A percentile compares a stretch with the other conserved stretches of the same genome.
Conservation (phyloP, 2,329 filamentous ascomycete genomes). For the Sporothrix curviconia region DNA sequence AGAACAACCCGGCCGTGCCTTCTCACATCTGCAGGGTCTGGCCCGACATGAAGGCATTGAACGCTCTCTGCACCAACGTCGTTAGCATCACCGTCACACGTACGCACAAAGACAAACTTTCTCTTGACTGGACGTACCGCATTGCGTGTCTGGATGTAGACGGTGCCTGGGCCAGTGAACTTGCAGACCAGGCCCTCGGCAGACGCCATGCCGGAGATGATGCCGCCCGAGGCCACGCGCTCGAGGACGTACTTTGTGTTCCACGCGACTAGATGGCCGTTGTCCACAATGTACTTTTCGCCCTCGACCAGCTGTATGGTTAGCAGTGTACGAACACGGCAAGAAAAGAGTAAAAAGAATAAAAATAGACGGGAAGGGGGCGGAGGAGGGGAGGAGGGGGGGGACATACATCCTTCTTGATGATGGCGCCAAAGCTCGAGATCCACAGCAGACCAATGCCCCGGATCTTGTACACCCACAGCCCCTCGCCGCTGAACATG, state of each 20-base stretch:
- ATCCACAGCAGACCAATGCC: conserved; percentile 82
- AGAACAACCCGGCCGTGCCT: not conserved
- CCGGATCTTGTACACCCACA: conserved; percentile 82
- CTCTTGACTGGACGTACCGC: conserved; percentile 47
- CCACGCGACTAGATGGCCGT: conserved; percentile 92
- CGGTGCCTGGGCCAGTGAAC: conserved; percentile 82
- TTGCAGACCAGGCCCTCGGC: conserved; percentile 90
- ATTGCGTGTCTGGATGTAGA: conserved; percentile 91
- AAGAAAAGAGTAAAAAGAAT: not conserved
- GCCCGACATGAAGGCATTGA: conserved; percentile 46
- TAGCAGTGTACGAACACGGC: not conserved
- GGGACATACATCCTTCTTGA: conserved; percentile 76
- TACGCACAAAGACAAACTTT: too few species aligned
- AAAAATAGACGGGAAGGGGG: too few species aligned
- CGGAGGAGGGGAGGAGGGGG: not conserved
- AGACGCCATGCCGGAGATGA: conserved; percentile 78
- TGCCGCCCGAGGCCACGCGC: conserved; percentile 80
- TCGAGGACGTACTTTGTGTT: conserved; percentile 92
- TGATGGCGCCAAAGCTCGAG: conserved; percentile 89
- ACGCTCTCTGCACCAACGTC: conserved; percentile 37
- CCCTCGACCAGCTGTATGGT: conserved; percentile 48
- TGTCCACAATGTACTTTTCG: conserved; percentile 88
- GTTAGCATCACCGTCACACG: not conserved
- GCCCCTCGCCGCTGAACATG: conserved; percentile 86
- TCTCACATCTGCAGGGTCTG: conserved; percentile 30